These are phyloP conservation scores for Verruconis gallopava DNA, from an alignment of 2,329 filamentous ascomycete species.

Conservation along the genomic window DNA sequence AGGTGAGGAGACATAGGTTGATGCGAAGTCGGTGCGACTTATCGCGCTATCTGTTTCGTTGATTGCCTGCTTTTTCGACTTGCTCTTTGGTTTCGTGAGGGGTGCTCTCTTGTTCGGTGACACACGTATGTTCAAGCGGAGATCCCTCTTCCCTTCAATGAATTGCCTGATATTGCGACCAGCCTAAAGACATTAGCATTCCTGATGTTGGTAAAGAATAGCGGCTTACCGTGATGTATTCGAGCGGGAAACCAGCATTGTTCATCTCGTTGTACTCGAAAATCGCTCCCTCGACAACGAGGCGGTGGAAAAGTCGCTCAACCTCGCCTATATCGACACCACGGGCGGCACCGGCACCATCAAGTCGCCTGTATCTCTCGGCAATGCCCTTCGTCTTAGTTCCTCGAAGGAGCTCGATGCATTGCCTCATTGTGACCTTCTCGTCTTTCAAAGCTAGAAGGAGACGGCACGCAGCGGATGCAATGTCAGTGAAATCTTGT, in stretches of 20 bases:
- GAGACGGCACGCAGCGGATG: slow-evolving; percentile 57
- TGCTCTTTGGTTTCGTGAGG: slow-evolving; percentile 18
- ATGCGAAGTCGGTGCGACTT: slow-evolving; percentile 29
- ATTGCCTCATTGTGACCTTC: slow-evolving; percentile 62
- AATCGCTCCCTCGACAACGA: slow-evolving; percentile 63
- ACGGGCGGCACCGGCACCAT: slow-evolving; percentile 48
- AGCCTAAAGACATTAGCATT: slow-evolving; percentile 21
- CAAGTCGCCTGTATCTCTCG: slow-evolving; percentile 43
- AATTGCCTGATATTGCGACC: slow-evolving; percentile 36
- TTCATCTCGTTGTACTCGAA: slow-evolving; percentile 56
- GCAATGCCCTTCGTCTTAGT: slow-evolving; percentile 42
- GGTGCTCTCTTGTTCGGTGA: slow-evolving; percentile 29
- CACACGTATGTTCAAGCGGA: slow-evolving; percentile 42
- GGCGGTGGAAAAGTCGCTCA: slow-evolving; percentile 68
- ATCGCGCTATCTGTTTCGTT: slow-evolving; percentile 11
- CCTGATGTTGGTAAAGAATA: slow-evolving; percentile 11
- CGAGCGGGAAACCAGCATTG: slow-evolving; percentile 50
- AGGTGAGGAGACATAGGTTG: slow-evolving; percentile 56
- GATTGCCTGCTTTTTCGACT: slow-evolving; percentile 11
- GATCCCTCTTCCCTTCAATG: slow-evolving; percentile 25
- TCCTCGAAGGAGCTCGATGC: slow-evolving; percentile 73
- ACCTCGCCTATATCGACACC: slow-evolving; percentile 61
- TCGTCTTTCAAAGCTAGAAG: slow-evolving; percentile 19
- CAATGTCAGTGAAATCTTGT: slow-evolving; percentile 65
- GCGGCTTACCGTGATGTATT: slow-evolving; percentile 56